Conservation (phyloP, 1,139 yeast genomes). For the Yamadazyma membranifaciens region DNA sequence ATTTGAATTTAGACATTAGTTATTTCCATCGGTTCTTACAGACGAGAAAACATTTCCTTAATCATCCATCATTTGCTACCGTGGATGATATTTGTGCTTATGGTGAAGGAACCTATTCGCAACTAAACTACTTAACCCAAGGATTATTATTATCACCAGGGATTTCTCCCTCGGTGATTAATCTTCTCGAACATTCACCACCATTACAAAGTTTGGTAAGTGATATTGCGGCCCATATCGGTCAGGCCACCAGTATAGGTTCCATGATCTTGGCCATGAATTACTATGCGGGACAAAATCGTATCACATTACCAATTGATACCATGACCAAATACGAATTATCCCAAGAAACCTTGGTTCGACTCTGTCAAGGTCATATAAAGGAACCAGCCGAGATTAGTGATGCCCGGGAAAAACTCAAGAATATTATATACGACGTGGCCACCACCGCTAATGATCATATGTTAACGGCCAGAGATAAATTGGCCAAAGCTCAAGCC, state of each 20-base stretch:
- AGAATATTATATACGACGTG: slow-evolving; percentile 65
- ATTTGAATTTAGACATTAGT: slow-evolving; percentile 51
- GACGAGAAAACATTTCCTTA: slow-evolving; percentile 55
- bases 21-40: slow-evolving; percentile 62
- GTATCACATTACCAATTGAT: slow-evolving; percentile 63
- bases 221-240: slow-evolving; percentile 77
- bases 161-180: slow-evolving; percentile 57
- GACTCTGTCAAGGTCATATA: slow-evolving; percentile 49
- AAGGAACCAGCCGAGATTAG: slow-evolving; percentile 21
- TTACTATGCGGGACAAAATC: slow-evolving; percentile 56
- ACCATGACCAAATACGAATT: slow-evolving; percentile 52
- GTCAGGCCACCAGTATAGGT: slow-evolving; percentile 77
- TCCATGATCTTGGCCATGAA: slow-evolving; percentile 61
- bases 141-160: slow-evolving; percentile 58
- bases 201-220: slow-evolving; percentile 43
- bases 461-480: slow-evolving; percentile 61
- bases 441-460: slow-evolving; percentile 83
- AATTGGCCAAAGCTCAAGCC: slow-evolving; percentile 38
- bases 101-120: slow-evolving; percentile 82
- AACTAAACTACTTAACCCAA: slow-evolving; percentile 66
- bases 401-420: slow-evolving; percentile 35
- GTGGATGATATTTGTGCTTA: slow-evolving; percentile 65
- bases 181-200: slow-evolving; percentile 47
- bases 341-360: slow-evolving; percentile 63
- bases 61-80: slow-evolving; percentile 45